Evolutionary conservation across 73 alveolate species (phyloP).

Genomic region (Tetrahymena elliotti): DNA sequence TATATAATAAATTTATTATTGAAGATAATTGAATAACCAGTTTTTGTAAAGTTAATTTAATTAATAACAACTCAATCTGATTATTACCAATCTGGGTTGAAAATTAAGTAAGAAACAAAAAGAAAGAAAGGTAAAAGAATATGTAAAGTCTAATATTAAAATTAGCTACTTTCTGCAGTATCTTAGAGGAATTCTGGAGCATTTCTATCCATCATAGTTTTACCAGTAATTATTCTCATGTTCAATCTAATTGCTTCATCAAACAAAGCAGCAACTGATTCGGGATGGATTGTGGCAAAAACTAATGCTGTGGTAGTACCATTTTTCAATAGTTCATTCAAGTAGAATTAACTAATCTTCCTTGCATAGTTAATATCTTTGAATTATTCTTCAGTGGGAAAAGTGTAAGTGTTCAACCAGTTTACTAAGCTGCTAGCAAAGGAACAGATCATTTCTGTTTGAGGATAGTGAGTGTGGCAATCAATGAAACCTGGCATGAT

Average conservation of each 20-base stretch:
- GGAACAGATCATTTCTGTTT: not conserved
- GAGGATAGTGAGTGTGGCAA: not conserved
- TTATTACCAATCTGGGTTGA: not conserved
- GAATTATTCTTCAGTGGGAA: not conserved
- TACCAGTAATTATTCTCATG: not conserved
- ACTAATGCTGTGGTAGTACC: not conserved
- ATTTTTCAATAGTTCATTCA: not conserved
- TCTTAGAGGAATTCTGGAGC: not conserved
- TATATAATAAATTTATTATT: too few relatives aligned
- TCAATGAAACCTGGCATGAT: not conserved
- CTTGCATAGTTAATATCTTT: not conserved
- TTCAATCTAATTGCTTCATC: not conserved
- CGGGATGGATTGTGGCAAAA: not conserved
- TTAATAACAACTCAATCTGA: not conserved
- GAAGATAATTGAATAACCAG: too few relatives aligned
- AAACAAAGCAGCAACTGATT: not conserved
- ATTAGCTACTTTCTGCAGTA: not conserved
- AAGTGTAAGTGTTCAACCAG: not conserved
- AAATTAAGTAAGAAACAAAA: not conserved
- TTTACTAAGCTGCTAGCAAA: not conserved
- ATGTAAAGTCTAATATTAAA: not conserved
- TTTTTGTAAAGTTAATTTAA: not conserved
- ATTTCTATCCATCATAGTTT: not conserved
- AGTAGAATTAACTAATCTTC: not conserved
- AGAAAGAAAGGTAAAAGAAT: not conserved